Evolutionary conservation across 352 stramenopile genomes (phyloP), one percentile per base, ranked within the genome.

Genomic region (Phytophthora megakarya): DNA sequence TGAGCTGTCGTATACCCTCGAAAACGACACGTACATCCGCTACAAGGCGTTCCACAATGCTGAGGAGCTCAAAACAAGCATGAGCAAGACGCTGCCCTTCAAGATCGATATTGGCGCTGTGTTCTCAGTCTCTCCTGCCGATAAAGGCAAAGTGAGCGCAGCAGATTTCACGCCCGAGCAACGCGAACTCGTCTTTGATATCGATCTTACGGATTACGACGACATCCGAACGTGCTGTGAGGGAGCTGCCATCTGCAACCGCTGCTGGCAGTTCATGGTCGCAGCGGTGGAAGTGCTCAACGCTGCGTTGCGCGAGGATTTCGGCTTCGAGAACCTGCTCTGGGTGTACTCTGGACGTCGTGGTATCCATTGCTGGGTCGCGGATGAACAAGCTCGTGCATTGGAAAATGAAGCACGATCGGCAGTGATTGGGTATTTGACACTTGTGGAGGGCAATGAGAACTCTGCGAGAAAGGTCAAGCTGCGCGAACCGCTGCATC

Each of bases 51-150:
- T 98, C 73, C 80, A 88, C 75, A 90, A 92, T 65, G 84, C 87
- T 11, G 81, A 86, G 30, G 90, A 97, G 66, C 87, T 98, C 74
- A 83, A 86, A 54, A 71, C 73, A 25, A 78, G 84, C 52, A 96
- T 98, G 77, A 85, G 73, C 64, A 96, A 97, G 75, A 97, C 92
- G 50, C 77, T 98, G 43, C 98, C 98, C 16, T 96, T 97, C 72
- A 99, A 99, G 76, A 99, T 99, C 73, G 98, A 99, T 86, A 99
- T 99, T 40, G 98, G 98, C 19, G 97, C 97, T 21, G 92, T 99
- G 2, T 99, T 89, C 75, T 90, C 81, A 3, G 82, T 94, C 5
- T 95, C 87, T 3, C 88, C 88, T 0, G 76, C 77, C 8, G 88
- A 96, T 62, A 95, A 96, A 33, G 85, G 84, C 72, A 96, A 96